phyloP scores from a whole-genome alignment of 2,329 filamentous ascomycete species.

The Penicillium janthinellum region DNA sequence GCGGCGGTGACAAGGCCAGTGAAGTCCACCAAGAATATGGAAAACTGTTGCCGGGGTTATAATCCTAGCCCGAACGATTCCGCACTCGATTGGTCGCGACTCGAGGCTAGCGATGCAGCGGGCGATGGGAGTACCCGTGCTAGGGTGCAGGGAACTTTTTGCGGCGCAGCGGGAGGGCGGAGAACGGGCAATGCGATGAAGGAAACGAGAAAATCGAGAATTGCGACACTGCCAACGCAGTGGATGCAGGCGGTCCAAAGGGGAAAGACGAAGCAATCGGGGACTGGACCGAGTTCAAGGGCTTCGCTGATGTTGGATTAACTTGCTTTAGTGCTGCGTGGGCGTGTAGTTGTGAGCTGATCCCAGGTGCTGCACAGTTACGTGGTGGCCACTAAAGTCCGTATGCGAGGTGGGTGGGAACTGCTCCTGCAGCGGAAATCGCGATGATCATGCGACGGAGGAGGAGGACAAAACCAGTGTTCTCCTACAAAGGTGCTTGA shows the following conservation, averaged over 20 bases:
- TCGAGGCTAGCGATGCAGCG: slow-evolving; percentile 23
- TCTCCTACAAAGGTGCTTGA: slow-evolving; percentile 12
- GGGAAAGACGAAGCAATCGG: slow-evolving; percentile 35
- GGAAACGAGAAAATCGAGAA: slow-evolving; percentile 24
- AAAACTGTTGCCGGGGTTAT: slow-evolving; percentile 15
- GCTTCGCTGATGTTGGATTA: slow-evolving; percentile 29
- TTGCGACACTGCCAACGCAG: slow-evolving; percentile 41
- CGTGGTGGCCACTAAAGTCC: slow-evolving; percentile 35
- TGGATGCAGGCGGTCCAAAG: slow-evolving; percentile 41
- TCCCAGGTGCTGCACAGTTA: slow-evolving; percentile 39
- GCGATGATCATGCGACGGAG: slow-evolving; percentile 32
- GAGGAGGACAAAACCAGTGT: slow-evolving; percentile 26
- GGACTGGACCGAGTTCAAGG: slow-evolving; percentile 29
- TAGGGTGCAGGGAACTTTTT: slow-evolving; percentile 21
- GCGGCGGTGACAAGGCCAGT: slow-evolving; percentile 7
- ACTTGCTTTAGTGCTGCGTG: slow-evolving; percentile 29
- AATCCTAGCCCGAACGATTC: slow-evolving; percentile 9
- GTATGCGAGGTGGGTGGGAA: slow-evolving; percentile 29
- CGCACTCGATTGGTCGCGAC: slow-evolving; percentile 21
- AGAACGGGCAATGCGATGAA: slow-evolving; percentile 25
- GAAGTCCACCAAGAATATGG: slow-evolving; percentile 3
- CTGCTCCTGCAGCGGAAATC: slow-evolving; percentile 24
- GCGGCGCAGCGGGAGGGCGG: slow-evolving; percentile 20
- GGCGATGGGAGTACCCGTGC: slow-evolving; percentile 29
- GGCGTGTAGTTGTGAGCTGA: slow-evolving; percentile 28